Evolutionary conservation across 352 stramenopile genomes (phyloP), one percentile per base, ranked within the genome.

Genomic region (Halophytophthora batemanensis): DNA sequence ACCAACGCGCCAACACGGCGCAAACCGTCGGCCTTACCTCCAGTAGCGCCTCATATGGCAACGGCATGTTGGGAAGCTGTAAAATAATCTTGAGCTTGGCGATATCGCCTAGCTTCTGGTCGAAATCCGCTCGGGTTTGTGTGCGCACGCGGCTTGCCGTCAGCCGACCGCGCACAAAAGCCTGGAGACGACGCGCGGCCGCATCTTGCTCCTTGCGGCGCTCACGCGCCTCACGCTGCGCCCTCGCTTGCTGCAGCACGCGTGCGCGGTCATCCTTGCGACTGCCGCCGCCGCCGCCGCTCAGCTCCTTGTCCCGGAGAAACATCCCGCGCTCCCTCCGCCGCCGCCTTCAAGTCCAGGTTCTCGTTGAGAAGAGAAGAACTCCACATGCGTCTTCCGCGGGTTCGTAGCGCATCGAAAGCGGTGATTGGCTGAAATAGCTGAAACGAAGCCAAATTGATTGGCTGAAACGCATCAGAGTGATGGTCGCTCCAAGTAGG

Each of bases 61-160:
- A 45, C 14, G 73, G 59, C 63, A 87, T 74, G 18, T 44, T 46
- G 13, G 61, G 58, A 2, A 72, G 61, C 64, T 86, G 75, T 40
- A 90, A 50, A 57, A 90, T 56, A 8, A 22, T 35, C 61, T 86
- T 77, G 14, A 90, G 64, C 1, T 67, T 69, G 18, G 50, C 44
- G 31, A 90, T 77, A 52, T 90, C 79, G 2, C 54, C 62, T 38
- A 81, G 15, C 53, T 90, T 90, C 38, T 73, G 59, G 43, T 77
- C 64, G 17, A 85, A 67, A n/a, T 82, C 71, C 11, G 42, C 50
- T 17, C 66, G 67, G 4, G 61, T 31, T 11, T 41, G 22, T 1
- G 22, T 46, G 3, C 57, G 47, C 11, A 61, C 12, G 13, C 46
- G 33, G 21, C 50, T 51, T 29, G 69, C 60, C 21, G 43, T 51